Base-by-base conservation (phyloP, 305 asterid species). In the Solanum hybrid region DNA sequence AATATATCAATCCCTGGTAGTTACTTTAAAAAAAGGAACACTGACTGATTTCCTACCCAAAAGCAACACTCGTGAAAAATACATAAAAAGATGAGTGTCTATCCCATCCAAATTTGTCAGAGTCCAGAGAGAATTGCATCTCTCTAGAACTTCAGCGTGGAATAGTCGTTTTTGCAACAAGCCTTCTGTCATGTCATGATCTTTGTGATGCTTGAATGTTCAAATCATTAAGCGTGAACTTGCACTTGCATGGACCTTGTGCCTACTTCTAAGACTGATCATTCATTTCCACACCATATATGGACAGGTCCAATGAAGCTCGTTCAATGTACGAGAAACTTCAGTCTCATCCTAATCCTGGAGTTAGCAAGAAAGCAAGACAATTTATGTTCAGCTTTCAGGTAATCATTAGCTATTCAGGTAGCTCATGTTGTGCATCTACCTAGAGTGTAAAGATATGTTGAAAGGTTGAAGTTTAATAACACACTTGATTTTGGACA, bases 281-380 rank as follows among this genome's bases (percentile, higher is more conserved):
- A 84, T 84, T 29, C 42, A 46, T 6, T 17, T 84, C 75, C 75
- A 17, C 31, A 51, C 6, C 20, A 72, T 66, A 22, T 69, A 73
- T 90, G 46, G 88, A 88, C 95, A 97, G 99, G 93, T 35, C 92
- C 73, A 91, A 92, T 71, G 99, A 96, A 92, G 99, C 99, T 22
- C 97, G 97, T 35, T 36, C 31, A 60, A 95, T 97, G 99, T 97
- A 97, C 85, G 98, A 95, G 92, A 97, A 94, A 92, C 99, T 97
- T 82, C 94, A 94, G 91, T 93, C 97, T 86, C 99, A 96, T 91
- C 98, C 99, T 11, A 94, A 90, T 87, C 93, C 94, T 88, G 87
- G 88, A 93, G 98, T 96, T 88, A 93, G 95, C 92, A 97, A 97
- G 98, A 95, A 90, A 93, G 98, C 99, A 56, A 93, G 94, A 84